Conservation (phyloP, 805 yeast species). For the Candida railenensis region DNA sequence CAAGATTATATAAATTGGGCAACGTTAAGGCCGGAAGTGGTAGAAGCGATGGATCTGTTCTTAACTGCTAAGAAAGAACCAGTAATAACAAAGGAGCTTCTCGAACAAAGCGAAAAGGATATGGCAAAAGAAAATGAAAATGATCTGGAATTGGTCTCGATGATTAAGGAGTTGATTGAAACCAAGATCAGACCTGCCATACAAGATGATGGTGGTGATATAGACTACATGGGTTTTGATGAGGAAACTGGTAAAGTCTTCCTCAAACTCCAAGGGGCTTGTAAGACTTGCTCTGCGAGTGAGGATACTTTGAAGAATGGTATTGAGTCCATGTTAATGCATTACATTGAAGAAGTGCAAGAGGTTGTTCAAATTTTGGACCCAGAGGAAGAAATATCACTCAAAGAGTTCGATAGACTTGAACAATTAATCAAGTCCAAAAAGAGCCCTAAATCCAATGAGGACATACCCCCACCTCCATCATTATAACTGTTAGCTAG, state of each 20-base stretch:
- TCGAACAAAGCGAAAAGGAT: conserved; percentile 37
- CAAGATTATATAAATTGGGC: conserved; percentile 63
- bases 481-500: conserved; percentile 10
- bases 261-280: conserved; percentile 90
- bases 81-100: conserved; percentile 38
- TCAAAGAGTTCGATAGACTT: conserved; percentile 80
- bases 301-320: conserved; percentile 93
- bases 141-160: conserved; percentile 69
- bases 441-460: conserved; percentile 8
- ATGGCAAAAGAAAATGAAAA: conserved; percentile 51
- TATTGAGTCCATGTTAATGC: conserved; percentile 95
- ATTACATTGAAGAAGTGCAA: conserved; percentile 92
- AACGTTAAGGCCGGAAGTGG: conserved; percentile 52
- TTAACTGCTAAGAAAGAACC: conserved; percentile 39
- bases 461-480: conserved; percentile 26
- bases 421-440: conserved; percentile 47
- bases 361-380: conserved; percentile 87
- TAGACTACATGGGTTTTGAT: conserved; percentile 82
- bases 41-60: conserved; percentile 58
- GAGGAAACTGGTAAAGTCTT: conserved; percentile 85
- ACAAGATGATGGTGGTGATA: conserved; percentile 98
- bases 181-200: conserved; percentile 97
- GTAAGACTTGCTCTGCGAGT: conserved; percentile 88
- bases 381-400: conserved; percentile 70
- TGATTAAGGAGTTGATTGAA: conserved; percentile 89